Conservation (phyloP, 108 stramenopile species). For the Parmales sp. region DNA sequence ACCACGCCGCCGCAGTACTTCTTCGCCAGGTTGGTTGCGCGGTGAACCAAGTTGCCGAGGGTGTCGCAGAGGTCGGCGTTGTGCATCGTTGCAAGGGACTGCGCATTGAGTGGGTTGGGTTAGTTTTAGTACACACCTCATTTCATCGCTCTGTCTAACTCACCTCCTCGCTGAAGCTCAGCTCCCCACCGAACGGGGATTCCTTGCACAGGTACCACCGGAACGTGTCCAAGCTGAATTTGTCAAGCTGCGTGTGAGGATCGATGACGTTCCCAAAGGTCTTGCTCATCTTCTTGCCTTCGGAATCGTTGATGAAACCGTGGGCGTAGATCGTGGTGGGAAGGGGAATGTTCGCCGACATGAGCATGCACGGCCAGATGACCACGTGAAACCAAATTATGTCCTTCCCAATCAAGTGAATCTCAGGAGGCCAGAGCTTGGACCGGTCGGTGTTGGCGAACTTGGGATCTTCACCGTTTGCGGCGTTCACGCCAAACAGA, state of each 20-base stretch:
- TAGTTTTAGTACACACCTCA: not conserved
- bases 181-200: constrained; percentile 84
- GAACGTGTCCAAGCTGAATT: constrained; percentile 83
- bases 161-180: constrained; percentile 64
- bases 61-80: constrained; percentile 92
- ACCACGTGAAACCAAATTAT: constrained; percentile 98
- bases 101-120: not conserved
- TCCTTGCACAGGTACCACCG: constrained; percentile 87
- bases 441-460: constrained; percentile 27
- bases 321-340: constrained; percentile 91
- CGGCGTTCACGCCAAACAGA: constrained; percentile 53
- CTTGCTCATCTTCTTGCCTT: constrained; percentile 98
- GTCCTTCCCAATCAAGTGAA: constrained; percentile 97
- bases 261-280: constrained; percentile 93
- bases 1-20: constrained; percentile 78
- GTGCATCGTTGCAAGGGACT: constrained; percentile 72
- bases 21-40: constrained; percentile 76
- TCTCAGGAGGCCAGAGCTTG: constrained; percentile 86
- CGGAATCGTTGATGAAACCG: constrained; percentile 91
- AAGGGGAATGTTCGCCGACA: constrained; percentile 81
- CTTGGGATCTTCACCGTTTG: constrained; percentile 6
- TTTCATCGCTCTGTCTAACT: not conserved
- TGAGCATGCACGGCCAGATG: constrained; percentile 96
- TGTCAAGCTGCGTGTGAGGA: constrained; percentile 83
- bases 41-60: constrained; percentile 90